phyloP scores from a whole-genome alignment of 176 grass and related monocot species.

The Triticum turgidum region DNA sequence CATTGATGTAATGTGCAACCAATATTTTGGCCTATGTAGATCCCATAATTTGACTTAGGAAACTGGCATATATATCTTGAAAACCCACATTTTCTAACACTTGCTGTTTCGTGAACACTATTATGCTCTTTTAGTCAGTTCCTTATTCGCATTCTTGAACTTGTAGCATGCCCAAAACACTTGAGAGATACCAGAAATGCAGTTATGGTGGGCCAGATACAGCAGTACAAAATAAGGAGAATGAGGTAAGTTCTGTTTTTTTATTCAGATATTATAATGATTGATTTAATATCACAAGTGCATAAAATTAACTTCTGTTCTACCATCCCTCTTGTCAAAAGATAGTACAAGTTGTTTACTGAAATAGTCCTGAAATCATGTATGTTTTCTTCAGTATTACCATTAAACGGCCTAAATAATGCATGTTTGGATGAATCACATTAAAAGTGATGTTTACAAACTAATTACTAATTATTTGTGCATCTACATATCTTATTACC shows the following conservation, averaged over 20 bases:
- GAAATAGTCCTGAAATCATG: not conserved
- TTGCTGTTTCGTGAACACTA: not conserved
- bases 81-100: not conserved
- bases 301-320: not conserved
- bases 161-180: conserved; percentile 64
- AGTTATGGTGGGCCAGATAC: conserved; percentile 65
- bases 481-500: not conserved
- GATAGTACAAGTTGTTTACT: not conserved
- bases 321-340: not conserved
- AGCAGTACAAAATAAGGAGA: conserved; percentile 68
- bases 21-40: not conserved
- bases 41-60: not conserved
- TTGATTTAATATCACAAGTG: not conserved
- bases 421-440: not conserved
- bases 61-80: not conserved
- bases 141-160: conserved; percentile 12
- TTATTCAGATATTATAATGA: not conserved
- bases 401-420: not conserved
- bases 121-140: not conserved
- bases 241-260: conserved; percentile 44
- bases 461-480: not conserved
- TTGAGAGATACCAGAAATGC: conserved; percentile 73
- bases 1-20: not conserved
- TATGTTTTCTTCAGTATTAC: not conserved
- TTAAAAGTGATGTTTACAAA: not conserved